Evolutionary conservation across 169 alveolate species (phyloP), one percentile per base, ranked within the genome.

Genomic region (Plasmodium adleri): DNA sequence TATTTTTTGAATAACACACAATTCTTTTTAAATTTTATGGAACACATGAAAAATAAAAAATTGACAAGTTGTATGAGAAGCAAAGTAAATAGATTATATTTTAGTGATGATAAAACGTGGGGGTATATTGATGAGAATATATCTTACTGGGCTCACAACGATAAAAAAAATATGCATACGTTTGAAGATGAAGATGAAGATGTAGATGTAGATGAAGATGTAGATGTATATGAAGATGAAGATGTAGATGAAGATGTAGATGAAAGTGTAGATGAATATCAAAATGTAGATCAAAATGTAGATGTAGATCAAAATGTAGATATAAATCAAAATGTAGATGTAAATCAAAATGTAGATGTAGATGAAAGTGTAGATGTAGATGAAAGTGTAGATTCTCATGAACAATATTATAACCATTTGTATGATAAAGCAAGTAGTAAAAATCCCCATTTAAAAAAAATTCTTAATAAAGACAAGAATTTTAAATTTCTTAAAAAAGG

Each of bases 81-180:
- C 17, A 80, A 68, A 15, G 7, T 67, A 24, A 80, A 80, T 26
- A 66, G 90, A 68, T 39, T 80, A 47, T 60, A 80, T 60, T 66
- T 80, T 68, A 28, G 62, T 13, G 47, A 66, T 56, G 72, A 80
- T 10, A 28, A 59, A 15, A n/a, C 45, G 12, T 45, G 64, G 12
- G 90, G 90, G 0, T 80, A 80, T 62, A 54, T 80, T 32, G 90
- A 80, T 28, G 90, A 80, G 47, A 80, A 80, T 62, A 80, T 80
- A 45, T 68, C 60, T 49, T 80, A 80, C 39, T 80, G 90, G 90
- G 70, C 70, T 13, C 83, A 80, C 26, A 80, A 60, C 12, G 83
- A 80, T 54, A 80, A 47, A 49, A 60, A 50, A 54, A 10, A 32
- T n/a, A 67, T 80, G 32, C 47, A 80, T 60, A 20, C 28, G 17